Evolutionary conservation across 192 early-diverging fungal genomes (phyloP).

Genomic region (Coemansia asiatica): DNA sequence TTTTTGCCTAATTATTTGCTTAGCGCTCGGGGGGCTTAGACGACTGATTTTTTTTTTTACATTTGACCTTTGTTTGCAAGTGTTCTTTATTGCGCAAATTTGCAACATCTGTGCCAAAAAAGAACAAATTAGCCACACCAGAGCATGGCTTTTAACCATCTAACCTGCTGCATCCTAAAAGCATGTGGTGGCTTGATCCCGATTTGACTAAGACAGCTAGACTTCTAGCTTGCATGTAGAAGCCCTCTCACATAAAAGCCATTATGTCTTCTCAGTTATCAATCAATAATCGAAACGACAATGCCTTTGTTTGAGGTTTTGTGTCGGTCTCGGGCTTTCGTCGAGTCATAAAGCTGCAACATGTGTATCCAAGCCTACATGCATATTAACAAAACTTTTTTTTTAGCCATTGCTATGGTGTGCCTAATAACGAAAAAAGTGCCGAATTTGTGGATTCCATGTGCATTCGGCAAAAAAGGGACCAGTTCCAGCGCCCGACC

Average conservation of each 20-base stretch:
- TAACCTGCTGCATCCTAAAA: background rate
- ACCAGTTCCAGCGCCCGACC: background rate
- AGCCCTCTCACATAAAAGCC: background rate
- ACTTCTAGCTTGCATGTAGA: background rate
- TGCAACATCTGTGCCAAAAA: background rate
- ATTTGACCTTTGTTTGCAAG: background rate
- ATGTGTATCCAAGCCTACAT: background rate
- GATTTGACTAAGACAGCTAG: constrained; percentile 10
- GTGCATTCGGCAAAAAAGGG: background rate
- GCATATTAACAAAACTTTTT: too few relatives aligned
- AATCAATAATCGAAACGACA: background rate
- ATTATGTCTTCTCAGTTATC: background rate
- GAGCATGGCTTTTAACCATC: background rate
- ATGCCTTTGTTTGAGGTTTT: background rate
- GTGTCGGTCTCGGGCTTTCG: background rate
- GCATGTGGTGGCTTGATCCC: constrained; percentile 6
- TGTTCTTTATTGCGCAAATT: background rate
- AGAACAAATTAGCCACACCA: background rate
- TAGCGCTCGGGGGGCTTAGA: background rate
- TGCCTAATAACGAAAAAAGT: background rate
- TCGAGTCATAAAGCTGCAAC: background rate
- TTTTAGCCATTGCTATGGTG: background rate
- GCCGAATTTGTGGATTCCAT: background rate
- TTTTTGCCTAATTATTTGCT: background rate
- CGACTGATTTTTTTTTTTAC: background rate